Evolutionary conservation across 1,139 yeast genomes (phyloP).

Genomic region (Starmera stellimalicola): DNA sequence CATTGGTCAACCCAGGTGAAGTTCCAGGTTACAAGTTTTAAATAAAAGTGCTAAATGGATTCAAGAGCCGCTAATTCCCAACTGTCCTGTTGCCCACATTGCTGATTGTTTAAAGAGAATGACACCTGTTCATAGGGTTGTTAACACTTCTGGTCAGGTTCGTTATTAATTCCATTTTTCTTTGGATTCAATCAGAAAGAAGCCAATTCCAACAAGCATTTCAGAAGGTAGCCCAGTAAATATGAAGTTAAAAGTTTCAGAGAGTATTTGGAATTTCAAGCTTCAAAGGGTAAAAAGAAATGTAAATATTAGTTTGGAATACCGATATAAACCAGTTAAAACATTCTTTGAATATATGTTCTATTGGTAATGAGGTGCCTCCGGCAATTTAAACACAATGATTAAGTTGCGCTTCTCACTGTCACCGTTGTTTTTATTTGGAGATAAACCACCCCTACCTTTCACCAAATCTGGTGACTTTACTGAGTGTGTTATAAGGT

Average conservation of each 20-base stretch:
- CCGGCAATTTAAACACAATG: too few relatives aligned
- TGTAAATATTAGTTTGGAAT: constrained; percentile 1
- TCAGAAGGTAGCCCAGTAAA: constrained; percentile 8
- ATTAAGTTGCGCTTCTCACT: too few relatives aligned
- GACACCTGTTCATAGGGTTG: constrained; percentile 26
- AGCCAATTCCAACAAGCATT: constrained; percentile 13
- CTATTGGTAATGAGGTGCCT: too few relatives aligned
- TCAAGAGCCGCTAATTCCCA: constrained; percentile 21
- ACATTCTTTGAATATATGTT: too few relatives aligned
- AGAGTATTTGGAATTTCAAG: constrained; percentile 1
- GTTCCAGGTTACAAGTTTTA: constrained; percentile 26
- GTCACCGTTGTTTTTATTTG: too few relatives aligned
- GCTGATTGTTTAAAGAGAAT: constrained; percentile 25
- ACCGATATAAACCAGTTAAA: too few relatives aligned
- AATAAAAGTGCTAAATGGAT: constrained; percentile 23
- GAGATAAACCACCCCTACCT: too few relatives aligned
- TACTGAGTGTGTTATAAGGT: too few relatives aligned
- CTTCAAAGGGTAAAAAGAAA: constrained; percentile 1
- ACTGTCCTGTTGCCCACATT: constrained; percentile 25
- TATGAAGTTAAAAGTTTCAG: constrained; percentile 2
- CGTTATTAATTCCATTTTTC: constrained; percentile 24
- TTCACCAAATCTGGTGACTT: too few relatives aligned
- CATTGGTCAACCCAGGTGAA: constrained; percentile 24
- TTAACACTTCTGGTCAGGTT: constrained; percentile 19
- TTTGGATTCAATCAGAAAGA: constrained; percentile 17